Evolutionary conservation across 2,329 filamentous ascomycete species (phyloP), one percentile per base, ranked within the genome.

Genomic region (Mycosphaerelloides madeirae): DNA sequence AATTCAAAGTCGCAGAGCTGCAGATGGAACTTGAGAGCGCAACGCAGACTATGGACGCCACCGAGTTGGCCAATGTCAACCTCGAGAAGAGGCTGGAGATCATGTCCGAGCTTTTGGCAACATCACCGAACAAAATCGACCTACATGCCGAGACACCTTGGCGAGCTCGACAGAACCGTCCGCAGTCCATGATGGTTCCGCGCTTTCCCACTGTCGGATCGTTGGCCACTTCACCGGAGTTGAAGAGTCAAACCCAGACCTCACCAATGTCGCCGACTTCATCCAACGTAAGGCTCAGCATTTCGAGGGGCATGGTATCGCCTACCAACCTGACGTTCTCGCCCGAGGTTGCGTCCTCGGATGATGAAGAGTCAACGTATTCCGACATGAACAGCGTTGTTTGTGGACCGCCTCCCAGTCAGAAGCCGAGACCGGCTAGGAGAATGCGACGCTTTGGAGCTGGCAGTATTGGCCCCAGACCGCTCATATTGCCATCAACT

Each of bases 31-130:
- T 66, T 7, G 61, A 63, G 16, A 42, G 47, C n/a, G 56, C 58
- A 11, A 56, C 46, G 12, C 54, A 61, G 38, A 56, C 52, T n/a
- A 48, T 65, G 29, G 59, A 63, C 16, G 60, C 59, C 9, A 58
- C 58, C 6, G 64, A 68, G 43, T 50, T 50, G 3, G 61, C 63
- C 1, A 69, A 69, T 38, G 52, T 63, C 6, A 57, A 65, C 38
- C 53, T 69, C 29, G 65, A 69, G 48, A 62, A 59, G 41, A 51
- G 66, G 19, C 52, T 69, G 28, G 66, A 68, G 40, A 57, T 65
- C 19, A 57, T 69, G 49, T 64, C 65, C 12, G 60, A 60, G 16
- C 44, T 69, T 16, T 56, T 69, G 4, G 65, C 60, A 6, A 53
- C 60, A 5, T 67, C 66, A 11, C 63, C 65, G 2, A 62, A 56